These are phyloP conservation scores for Mortierella sp. DNA, from an alignment of 371 early-diverging fungal genomes.

Conservation along the genomic window DNA sequence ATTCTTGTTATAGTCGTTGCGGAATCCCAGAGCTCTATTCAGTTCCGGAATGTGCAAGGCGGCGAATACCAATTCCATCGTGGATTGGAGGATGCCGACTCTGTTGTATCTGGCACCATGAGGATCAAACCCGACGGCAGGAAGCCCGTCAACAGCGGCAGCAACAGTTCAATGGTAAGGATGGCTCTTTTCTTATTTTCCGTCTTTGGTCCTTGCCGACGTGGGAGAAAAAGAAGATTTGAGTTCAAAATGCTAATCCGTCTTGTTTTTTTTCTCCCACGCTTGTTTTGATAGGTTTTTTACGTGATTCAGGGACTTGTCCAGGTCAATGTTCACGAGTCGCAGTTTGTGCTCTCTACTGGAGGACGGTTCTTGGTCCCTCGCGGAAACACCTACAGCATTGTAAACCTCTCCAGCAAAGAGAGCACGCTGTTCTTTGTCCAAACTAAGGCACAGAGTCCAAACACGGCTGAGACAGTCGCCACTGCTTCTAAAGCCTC, in stretches of 20 bases:
- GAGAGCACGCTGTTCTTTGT: constrained; percentile 41
- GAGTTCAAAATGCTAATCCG: background rate
- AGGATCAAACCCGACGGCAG: constrained; percentile 26
- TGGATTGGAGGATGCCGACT: constrained; percentile 39
- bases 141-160: constrained; percentile 26
- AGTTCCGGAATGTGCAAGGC: constrained; percentile 37
- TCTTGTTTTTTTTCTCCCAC: background rate
- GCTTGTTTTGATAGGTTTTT: constrained; percentile 22
- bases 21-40: constrained; percentile 17
- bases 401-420: constrained; percentile 27
- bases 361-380: constrained; percentile 49
- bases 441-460: constrained; percentile 18
- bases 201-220: background rate
- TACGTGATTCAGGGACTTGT: constrained; percentile 34
- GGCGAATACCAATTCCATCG: constrained; percentile 43
- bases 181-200: background rate
- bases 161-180: constrained; percentile 24
- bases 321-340: constrained; percentile 32
- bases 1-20: constrained; percentile 20
- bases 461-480: background rate
- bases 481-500: background rate
- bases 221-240: background rate
- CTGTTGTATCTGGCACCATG: constrained; percentile 40
- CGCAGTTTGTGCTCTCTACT: constrained; percentile 37
- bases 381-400: constrained; percentile 35